Conservation (phyloP, 148 eudicot genomes). For the Arctostaphylos glauca region DNA sequence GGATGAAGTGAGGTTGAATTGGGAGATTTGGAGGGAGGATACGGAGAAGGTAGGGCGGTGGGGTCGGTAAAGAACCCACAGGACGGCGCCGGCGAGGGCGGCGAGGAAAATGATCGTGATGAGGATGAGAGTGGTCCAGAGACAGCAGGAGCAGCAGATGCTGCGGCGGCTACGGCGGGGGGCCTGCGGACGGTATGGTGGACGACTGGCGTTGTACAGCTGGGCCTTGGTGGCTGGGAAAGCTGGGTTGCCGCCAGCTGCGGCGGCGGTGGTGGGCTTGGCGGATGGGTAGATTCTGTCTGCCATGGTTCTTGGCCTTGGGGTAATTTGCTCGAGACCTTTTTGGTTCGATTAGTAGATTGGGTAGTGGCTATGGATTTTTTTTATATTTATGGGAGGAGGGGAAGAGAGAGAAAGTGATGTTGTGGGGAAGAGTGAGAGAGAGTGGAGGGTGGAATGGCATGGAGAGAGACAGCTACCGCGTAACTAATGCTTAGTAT, state of each 20-base stretch:
- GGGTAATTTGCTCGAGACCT: not conserved
- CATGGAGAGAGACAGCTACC: slow-evolving; percentile 13
- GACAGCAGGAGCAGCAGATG: slow-evolving; percentile 43
- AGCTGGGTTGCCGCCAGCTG: slow-evolving; percentile 23
- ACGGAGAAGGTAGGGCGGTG: slow-evolving; percentile 55
- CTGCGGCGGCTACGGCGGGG: slow-evolving; percentile 36
- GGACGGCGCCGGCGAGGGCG: slow-evolving; percentile 39
- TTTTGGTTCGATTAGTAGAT: not conserved
- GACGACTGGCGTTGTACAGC: slow-evolving; percentile 43
- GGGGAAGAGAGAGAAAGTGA: not conserved
- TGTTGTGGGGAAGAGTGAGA: not conserved
- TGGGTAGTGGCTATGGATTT: not conserved
- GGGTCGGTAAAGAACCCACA: slow-evolving; percentile 58
- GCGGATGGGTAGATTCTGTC: slow-evolving; percentile 40
- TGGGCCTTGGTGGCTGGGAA: slow-evolving; percentile 50
- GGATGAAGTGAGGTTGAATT: slow-evolving; percentile 42
- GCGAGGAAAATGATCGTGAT: slow-evolving; percentile 47
- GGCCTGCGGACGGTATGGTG: slow-evolving; percentile 42
- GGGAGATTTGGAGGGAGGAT: slow-evolving; percentile 40
- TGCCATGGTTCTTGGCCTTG: slow-evolving; percentile 23
- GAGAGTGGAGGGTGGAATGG: not conserved
- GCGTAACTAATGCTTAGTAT: slow-evolving; percentile 2
- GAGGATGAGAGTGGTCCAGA: slow-evolving; percentile 35
- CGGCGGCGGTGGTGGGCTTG: slow-evolving; percentile 27
- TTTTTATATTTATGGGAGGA: not conserved